Conservation (phyloP, 2,329 filamentous ascomycete genomes). For the Cladorrhinum sp. region DNA sequence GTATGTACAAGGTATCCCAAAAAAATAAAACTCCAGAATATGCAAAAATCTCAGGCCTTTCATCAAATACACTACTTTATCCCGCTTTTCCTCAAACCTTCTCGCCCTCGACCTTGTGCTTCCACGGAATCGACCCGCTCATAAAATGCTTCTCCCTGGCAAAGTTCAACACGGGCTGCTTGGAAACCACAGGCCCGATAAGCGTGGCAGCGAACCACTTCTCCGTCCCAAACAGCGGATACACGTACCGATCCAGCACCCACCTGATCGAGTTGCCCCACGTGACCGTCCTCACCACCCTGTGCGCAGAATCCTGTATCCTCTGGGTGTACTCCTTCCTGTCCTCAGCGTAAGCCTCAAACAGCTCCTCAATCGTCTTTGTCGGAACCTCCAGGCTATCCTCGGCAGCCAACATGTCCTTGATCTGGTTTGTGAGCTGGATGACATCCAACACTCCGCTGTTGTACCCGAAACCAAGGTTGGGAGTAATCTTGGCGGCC, state of each 20-base stretch:
- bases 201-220: neutral
- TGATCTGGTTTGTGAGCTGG: slow-evolving; percentile 21
- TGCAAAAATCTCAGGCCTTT: too few relatives aligned
- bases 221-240: neutral
- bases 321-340: neutral
- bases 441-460: slow-evolving; percentile 25
- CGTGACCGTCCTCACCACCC: slow-evolving; percentile 2
- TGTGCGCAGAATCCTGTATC: slow-evolving; percentile 30
- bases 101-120: neutral
- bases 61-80: neutral
- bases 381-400: slow-evolving; percentile 3
- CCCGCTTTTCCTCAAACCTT: neutral
- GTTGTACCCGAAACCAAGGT: slow-evolving; percentile 24
- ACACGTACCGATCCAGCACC: neutral
- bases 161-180: slow-evolving; percentile 3
- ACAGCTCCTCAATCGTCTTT: slow-evolving; percentile 15
- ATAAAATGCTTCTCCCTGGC: neutral
- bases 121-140: neutral
- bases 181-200: neutral
- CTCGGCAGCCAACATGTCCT: slow-evolving; percentile 4
- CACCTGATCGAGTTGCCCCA: neutral
- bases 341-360: slow-evolving; percentile 20
- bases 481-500: slow-evolving; percentile 27
- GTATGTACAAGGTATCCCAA: too few relatives aligned
- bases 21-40: too few relatives aligned